Percentiles rank a stretch among this genome's conserved stretches.
Evolutionary conservation across 2,329 filamentous ascomycete genomes (phyloP).

Genomic region (Iodosphaeria phyllophila): DNA sequence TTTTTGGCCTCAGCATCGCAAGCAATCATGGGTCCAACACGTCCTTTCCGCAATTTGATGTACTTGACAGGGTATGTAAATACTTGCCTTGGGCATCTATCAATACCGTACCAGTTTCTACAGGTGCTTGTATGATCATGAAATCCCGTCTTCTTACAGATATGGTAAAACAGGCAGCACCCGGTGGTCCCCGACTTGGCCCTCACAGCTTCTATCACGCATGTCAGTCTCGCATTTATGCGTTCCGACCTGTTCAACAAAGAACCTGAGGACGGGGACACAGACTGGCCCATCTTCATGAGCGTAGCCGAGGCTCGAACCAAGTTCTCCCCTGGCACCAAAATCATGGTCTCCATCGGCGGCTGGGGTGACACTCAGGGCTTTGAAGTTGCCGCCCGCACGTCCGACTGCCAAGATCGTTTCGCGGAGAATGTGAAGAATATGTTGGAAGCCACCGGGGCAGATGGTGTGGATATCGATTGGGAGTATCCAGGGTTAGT

Average conservation of each 20-base stretch:
- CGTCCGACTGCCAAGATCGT: slow-evolving; percentile 22
- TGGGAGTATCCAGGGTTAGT: slow-evolving; percentile 33
- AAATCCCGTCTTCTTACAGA: not conserved
- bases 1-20: too few species aligned
- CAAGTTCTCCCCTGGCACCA: slow-evolving; percentile 31
- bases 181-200: slow-evolving; percentile 11
- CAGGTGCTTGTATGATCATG: not conserved
- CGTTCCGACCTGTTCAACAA: slow-evolving; percentile 28
- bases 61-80: slow-evolving; percentile 13
- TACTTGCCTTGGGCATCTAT: too few species aligned
- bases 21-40: too few species aligned
- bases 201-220: slow-evolving; percentile 25
- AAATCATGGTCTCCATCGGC: slow-evolving; percentile 45
- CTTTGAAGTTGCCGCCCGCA: slow-evolving; percentile 30
- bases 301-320: slow-evolving; percentile 28
- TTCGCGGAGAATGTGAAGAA: slow-evolving; percentile 39
- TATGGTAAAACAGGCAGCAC: slow-evolving; percentile 13
- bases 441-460: slow-evolving; percentile 32
- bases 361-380: slow-evolving; percentile 45
- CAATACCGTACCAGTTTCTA: not conserved
- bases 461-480: slow-evolving; percentile 49
- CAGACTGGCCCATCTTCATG: slow-evolving; percentile 32
- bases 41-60: slow-evolving; percentile 13
- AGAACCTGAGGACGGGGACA: slow-evolving; percentile 17
- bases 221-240: slow-evolving; percentile 37